Percentiles rank a stretch among this genome's conserved stretches.
Conservation (phyloP, 164 flowering plant species). For the Aristolochia californica region DNA sequence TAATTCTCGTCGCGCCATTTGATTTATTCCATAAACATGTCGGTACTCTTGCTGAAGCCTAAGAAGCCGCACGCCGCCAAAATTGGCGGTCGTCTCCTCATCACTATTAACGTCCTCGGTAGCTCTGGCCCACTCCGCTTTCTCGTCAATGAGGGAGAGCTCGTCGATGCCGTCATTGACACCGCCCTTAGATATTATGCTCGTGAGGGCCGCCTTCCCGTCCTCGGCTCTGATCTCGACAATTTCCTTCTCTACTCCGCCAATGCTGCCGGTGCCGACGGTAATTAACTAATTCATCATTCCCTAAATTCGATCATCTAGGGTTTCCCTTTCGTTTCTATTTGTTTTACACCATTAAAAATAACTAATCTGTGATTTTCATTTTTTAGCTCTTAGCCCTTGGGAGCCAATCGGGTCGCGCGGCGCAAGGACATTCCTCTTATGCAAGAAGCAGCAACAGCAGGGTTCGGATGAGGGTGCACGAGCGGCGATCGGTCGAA, state of each 20-base stretch:
- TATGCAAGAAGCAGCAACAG: constrained; percentile 41
- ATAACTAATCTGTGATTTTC: neutral
- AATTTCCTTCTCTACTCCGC: constrained; percentile 56
- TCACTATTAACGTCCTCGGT: constrained; percentile 45
- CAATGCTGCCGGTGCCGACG: constrained; percentile 39
- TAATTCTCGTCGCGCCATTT: neutral
- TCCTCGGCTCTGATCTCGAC: constrained; percentile 46
- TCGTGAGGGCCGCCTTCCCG: constrained; percentile 58
- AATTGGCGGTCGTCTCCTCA: constrained; percentile 27
- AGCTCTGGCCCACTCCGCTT: constrained; percentile 62
- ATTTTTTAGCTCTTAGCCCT: constrained; percentile 38
- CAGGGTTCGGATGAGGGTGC: constrained; percentile 2
- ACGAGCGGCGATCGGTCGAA: constrained; percentile 6
- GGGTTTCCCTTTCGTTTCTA: too few species aligned
- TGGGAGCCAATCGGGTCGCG: constrained; percentile 41
- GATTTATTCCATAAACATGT: neutral
- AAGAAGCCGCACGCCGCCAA: constrained; percentile 22
- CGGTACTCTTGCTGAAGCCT: constrained; percentile 15
- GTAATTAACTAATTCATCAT: constrained; percentile 16
- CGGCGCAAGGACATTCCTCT: constrained; percentile 42
- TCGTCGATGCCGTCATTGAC: constrained; percentile 42
- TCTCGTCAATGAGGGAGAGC: constrained; percentile 38
- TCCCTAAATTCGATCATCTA: neutral
- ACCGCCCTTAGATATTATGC: constrained; percentile 51
- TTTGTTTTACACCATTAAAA: neutral